These are phyloP conservation scores for Zelonia costaricensis DNA, from an alignment of 208 protist genomes.

Conservation along the genomic window DNA sequence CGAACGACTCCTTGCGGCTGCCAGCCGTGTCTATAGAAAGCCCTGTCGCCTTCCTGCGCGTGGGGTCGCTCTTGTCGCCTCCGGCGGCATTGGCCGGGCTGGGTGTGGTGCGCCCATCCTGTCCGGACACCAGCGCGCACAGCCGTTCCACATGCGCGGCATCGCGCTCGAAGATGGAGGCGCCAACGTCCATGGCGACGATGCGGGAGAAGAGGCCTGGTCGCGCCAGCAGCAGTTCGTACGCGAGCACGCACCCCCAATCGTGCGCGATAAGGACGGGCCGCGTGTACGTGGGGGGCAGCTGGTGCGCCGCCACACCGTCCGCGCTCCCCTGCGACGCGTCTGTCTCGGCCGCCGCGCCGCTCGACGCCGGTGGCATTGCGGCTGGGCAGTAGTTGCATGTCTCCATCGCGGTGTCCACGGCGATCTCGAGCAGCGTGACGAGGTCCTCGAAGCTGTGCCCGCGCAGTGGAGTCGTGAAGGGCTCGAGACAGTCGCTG, in stretches of 20 bases:
- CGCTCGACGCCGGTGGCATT: conserved; percentile 7
- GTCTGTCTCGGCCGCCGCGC: neutral
- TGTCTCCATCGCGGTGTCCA: conserved; percentile 69
- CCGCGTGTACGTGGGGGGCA: conserved; percentile 35
- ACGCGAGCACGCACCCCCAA: conserved; percentile 61
- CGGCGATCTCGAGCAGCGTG: conserved; percentile 68
- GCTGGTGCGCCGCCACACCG: conserved; percentile 32
- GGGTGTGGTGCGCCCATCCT: neutral
- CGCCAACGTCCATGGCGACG: conserved; percentile 59
- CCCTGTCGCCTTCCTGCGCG: neutral
- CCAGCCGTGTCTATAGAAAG: too few species aligned
- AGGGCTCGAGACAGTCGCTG: conserved; percentile 7
- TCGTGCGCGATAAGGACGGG: conserved; percentile 69
- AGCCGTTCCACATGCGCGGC: conserved; percentile 19
- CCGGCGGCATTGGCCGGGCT: neutral
- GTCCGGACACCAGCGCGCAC: conserved; percentile 13
- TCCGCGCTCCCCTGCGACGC: neutral
- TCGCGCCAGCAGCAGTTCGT: conserved; percentile 56
- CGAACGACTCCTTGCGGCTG: neutral
- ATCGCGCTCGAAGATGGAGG: conserved; percentile 28
- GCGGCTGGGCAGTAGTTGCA: conserved; percentile 52
- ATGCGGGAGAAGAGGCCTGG: conserved; percentile 61
- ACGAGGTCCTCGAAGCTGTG: conserved; percentile 71
- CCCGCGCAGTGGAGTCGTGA: conserved; percentile 34
- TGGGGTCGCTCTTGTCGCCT: neutral